phyloP scores from a whole-genome alignment of 2,329 filamentous ascomycete genomes.

The Fusarium lyarnte region DNA sequence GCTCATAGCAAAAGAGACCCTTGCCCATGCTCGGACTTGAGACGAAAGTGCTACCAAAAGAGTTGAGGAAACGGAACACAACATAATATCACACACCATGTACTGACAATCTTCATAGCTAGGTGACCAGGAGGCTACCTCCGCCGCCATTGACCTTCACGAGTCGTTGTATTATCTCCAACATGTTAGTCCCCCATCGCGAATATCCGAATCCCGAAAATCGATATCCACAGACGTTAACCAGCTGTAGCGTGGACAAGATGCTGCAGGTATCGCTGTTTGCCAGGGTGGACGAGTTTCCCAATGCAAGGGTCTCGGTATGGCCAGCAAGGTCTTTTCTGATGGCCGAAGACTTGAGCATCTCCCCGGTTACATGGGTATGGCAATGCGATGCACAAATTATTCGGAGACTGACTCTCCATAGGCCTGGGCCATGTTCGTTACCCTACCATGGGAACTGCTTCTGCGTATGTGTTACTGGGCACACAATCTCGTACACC shows the following conservation, averaged over 20 bases:
- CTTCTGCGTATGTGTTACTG: slow-evolving; percentile 53
- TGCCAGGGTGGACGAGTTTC: slow-evolving; percentile 82
- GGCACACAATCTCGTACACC: neutral
- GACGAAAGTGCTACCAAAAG: slow-evolving; percentile 23
- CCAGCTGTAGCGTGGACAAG: slow-evolving; percentile 74
- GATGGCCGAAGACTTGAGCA: slow-evolving; percentile 75
- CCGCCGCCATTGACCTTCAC: slow-evolving; percentile 72
- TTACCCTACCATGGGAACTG: slow-evolving; percentile 90
- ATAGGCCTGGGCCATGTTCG: slow-evolving; percentile 76
- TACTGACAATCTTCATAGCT: slow-evolving; percentile 38
- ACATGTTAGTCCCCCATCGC: slow-evolving; percentile 47
- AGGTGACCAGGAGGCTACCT: slow-evolving; percentile 48
- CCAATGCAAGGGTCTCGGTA: slow-evolving; percentile 90
- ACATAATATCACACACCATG: neutral
- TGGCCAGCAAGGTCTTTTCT: slow-evolving; percentile 76
- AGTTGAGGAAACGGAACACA: slow-evolving; percentile 1
- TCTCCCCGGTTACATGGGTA: slow-evolving; percentile 79
- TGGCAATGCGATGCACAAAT: neutral
- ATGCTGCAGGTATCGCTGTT: slow-evolving; percentile 87
- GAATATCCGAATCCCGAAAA: slow-evolving; percentile 11
- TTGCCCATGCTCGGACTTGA: slow-evolving; percentile 27
- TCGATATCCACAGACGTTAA: slow-evolving; percentile 24
- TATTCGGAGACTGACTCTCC: slow-evolving; percentile 17
- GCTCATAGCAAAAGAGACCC: slow-evolving; percentile 18
- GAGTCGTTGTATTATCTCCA: slow-evolving; percentile 78